Evolutionary conservation across 1,139 yeast species (phyloP).

Genomic region (Lodderomyces metapsilosis): DNA sequence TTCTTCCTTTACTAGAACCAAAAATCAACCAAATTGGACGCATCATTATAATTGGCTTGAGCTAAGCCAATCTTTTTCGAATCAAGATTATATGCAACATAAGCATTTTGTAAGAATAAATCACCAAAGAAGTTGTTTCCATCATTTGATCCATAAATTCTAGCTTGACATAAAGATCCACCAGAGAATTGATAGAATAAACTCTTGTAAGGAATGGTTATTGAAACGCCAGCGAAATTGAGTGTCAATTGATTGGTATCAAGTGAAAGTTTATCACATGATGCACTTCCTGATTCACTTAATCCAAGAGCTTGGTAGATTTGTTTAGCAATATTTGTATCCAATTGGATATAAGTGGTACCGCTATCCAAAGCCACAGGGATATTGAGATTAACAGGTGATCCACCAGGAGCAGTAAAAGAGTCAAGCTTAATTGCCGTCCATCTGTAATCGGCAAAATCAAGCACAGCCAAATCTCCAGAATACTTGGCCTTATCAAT

Average conservation of each 20-base stretch:
- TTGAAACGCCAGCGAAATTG: constrained; percentile 4
- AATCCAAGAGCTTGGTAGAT: constrained; percentile 2
- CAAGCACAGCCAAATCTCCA: constrained; percentile 37
- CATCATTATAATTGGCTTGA: constrained; percentile 5
- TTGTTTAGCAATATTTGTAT: constrained; percentile 1
- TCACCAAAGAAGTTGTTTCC: constrained; percentile 25
- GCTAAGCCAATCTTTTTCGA: constrained; percentile 8
- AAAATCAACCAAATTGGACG: constrained; percentile 6
- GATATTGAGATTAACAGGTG: neutral
- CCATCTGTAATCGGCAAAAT: constrained; percentile 14
- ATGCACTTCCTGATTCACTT: neutral
- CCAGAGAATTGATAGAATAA: constrained; percentile 1
- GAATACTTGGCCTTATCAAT: constrained; percentile 26
- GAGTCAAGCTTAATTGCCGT: neutral
- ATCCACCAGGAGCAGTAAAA: neutral
- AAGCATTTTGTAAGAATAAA: constrained; percentile 41
- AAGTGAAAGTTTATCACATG: neutral
- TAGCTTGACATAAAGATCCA: constrained; percentile 1
- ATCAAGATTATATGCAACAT: constrained; percentile 29
- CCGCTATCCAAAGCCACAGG: constrained; percentile 3
- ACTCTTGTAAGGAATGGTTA: constrained; percentile 4
- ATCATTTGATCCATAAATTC: neutral
- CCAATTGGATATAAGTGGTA: constrained; percentile 3
- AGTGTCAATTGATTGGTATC: constrained; percentile 5
- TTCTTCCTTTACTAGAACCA: constrained; percentile 4